Conservation (phyloP, 1,139 yeast genomes). For the Yamadazyma dendronema region DNA sequence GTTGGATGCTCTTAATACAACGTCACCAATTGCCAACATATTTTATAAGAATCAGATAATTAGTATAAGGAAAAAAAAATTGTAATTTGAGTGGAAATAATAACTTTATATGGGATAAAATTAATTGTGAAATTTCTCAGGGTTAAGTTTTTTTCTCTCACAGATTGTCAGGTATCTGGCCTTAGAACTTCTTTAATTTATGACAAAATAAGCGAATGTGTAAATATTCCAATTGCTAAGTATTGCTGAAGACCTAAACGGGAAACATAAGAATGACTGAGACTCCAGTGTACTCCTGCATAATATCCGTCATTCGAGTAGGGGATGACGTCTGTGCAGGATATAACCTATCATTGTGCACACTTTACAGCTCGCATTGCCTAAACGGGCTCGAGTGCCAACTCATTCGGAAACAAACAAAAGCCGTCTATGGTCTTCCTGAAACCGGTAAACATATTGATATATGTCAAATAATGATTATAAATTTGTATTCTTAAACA, state of each 20-base stretch:
- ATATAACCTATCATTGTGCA: not conserved
- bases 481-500: too few relatives aligned
- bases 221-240: slow-evolving; percentile 5
- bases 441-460: not conserved
- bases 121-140: slow-evolving; percentile 4
- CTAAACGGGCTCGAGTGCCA: not conserved
- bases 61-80: not conserved
- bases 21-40: slow-evolving; percentile 70
- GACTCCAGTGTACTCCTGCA: not conserved
- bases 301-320: not conserved
- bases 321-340: not conserved
- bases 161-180: not conserved
- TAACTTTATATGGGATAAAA: not conserved
- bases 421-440: not conserved
- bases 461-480: too few relatives aligned
- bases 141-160: too few relatives aligned
- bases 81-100: not conserved
- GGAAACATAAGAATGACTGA: slow-evolving; percentile 2
- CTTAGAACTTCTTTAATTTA: not conserved
- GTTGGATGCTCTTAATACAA: slow-evolving; percentile 69
- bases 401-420: not conserved
- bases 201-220: slow-evolving; percentile 5
- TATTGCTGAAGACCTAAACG: slow-evolving; percentile 6
- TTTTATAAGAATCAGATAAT: not conserved
- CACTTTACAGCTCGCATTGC: not conserved